Base-by-base conservation (phyloP, 352 stramenopile genomes). In the Hyaloperonospora brassicae region DNA sequence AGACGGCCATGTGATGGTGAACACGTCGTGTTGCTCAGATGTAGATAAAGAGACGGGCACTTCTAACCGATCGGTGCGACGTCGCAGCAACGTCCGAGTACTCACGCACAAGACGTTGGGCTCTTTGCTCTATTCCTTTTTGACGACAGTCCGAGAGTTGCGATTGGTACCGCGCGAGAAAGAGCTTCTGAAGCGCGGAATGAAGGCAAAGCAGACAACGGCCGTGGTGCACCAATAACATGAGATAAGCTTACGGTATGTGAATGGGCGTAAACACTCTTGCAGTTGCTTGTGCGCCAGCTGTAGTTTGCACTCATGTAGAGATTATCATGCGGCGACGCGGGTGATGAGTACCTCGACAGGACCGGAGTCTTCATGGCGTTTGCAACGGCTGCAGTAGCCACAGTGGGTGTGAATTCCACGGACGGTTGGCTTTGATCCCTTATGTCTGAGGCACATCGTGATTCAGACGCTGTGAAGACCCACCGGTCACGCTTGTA, bases 81-180 rank as follows among this genome's bases (percentile, higher is more conserved):
- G 53, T 52, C 31, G 53, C 21, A n/a, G 52, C 22, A 48, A 56
- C 45, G 61, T 68, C 11, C 61, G 64, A 21, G 55, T 73, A 11
- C 59, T 76, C 21, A 86, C 75, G 1, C 61, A 77, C 42, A 51
- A 68, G n/a, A 45, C 62, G 12, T 50, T 88, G 53, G 67, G 68
- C 8, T 66, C 55, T 36, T 44, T 81, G 47, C 62, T 88, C 25
- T 88, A 79, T 60, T 73, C 73, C 42, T 93, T 93, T 54, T 77
- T 93, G 36, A 67, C 67, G 13, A 92, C 79, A 1, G 84, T 93
- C 21, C 81, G 79, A 38, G 84, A 93, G 64, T 66, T 93, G 41
- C 76, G 84, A 39, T 66, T 87, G 42, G 76, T 93, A 2, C 75
- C 78, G 52, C 76, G 79, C 34, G 63, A 86, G 63, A 87, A 87